phyloP scores from a whole-genome alignment of 345 rosid species.

The Iberis pinnata region DNA sequence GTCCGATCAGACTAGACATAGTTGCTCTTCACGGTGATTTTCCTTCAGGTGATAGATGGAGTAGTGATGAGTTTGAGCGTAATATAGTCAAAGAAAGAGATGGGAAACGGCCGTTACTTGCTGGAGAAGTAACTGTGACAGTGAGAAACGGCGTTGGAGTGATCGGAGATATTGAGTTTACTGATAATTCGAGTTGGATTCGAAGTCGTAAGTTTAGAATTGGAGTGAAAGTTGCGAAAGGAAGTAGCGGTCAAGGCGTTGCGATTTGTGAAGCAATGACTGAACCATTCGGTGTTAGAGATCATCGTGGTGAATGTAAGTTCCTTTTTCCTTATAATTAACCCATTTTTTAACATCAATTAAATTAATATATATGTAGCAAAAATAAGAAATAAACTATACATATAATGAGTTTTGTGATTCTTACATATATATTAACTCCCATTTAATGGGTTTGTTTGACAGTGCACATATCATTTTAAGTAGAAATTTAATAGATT shows the following conservation, averaged over 20 bases:
- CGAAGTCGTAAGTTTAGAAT: constrained; percentile 69
- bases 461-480: constrained; percentile 2
- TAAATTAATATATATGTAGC: no score
- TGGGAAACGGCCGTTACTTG: constrained; percentile 77
- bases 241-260: constrained; percentile 39
- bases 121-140: constrained; percentile 60
- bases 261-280: constrained; percentile 64
- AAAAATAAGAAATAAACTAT: background rate
- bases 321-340: constrained; percentile 18
- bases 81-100: constrained; percentile 60
- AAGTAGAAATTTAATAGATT: no score
- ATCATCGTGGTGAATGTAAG: constrained; percentile 98
- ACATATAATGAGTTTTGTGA: no score
- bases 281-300: constrained; percentile 70
- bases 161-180: constrained; percentile 64
- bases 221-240: constrained; percentile 55
- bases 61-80: constrained; percentile 47
- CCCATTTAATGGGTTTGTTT: no score
- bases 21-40: constrained; percentile 84
- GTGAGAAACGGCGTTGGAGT: constrained; percentile 47
- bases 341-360: no score
- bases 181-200: constrained; percentile 96
- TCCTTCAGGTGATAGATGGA: constrained; percentile 48
- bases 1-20: constrained; percentile 56
- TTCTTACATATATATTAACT: background rate